Conservation (phyloP, 2,329 filamentous ascomycete species). For the Penicillium sp. region DNA sequence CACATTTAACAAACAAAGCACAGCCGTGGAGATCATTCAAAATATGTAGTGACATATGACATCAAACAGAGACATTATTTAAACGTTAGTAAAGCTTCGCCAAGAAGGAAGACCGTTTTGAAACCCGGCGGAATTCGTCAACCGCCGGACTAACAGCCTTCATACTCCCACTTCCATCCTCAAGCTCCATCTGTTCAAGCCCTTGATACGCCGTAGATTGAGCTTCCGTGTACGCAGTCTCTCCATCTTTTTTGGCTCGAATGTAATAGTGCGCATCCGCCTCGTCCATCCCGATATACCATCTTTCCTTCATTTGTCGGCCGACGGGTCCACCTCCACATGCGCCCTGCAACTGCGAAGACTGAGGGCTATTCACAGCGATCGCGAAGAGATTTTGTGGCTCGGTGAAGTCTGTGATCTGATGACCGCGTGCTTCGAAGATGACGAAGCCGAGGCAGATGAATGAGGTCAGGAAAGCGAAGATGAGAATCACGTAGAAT, state of each 20-base stretch:
- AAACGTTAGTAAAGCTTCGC: constrained; percentile 31
- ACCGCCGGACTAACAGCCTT: constrained; percentile 38
- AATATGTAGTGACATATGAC: not conserved
- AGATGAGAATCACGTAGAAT: constrained; percentile 68
- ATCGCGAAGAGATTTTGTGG: constrained; percentile 74
- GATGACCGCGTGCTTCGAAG: constrained; percentile 55
- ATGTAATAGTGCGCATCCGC: constrained; percentile 59
- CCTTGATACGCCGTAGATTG: constrained; percentile 6
- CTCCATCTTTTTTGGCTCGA: constrained; percentile 34
- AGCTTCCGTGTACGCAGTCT: constrained; percentile 9
- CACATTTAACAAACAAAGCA: not conserved
- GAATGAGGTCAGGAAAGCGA: constrained; percentile 69
- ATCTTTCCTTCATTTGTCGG: constrained; percentile 52
- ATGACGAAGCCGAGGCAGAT: constrained; percentile 68
- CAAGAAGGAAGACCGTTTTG: constrained; percentile 32
- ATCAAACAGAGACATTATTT: not conserved
- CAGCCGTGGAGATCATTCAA: not conserved
- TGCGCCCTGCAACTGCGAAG: constrained; percentile 55
- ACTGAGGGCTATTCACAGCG: constrained; percentile 67
- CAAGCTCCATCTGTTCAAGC: constrained; percentile 22
- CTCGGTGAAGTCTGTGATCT: constrained; percentile 79
- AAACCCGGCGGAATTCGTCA: constrained; percentile 40
- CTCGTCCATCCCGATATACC: constrained; percentile 52
- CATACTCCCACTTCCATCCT: constrained; percentile 14
- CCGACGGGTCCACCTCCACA: constrained; percentile 61